phyloP scores from a whole-genome alignment of 129 eudicot species.

The Sambucus nigra region DNA sequence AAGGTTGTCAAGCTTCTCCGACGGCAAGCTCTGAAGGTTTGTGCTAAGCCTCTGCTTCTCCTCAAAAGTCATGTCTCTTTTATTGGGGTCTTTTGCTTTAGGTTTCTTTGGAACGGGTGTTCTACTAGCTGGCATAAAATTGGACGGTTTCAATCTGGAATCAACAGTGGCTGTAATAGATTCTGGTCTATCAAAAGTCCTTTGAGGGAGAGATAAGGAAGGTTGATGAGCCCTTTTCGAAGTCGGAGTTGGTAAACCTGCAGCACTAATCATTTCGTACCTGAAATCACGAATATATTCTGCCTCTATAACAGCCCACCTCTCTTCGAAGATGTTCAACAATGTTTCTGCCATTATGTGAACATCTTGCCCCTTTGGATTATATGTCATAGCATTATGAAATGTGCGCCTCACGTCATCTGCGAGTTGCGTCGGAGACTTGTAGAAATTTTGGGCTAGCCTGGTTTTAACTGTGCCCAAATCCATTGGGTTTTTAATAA shows the following conservation, averaged over 20 bases:
- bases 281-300: constrained; percentile 47
- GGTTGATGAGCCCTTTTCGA: constrained; percentile 33
- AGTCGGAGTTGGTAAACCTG: constrained; percentile 53
- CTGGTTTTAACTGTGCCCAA: constrained; percentile 77
- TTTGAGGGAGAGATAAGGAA: constrained; percentile 24
- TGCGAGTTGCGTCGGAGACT: constrained; percentile 73
- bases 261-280: constrained; percentile 44
- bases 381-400: constrained; percentile 82
- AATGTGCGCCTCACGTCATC: constrained; percentile 87
- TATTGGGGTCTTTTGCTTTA: constrained; percentile 83
- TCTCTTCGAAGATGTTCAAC: constrained; percentile 55
- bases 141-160: constrained; percentile 23
- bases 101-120: constrained; percentile 84
- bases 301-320: constrained; percentile 61
- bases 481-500: constrained; percentile 91
- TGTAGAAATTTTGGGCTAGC: constrained; percentile 62
- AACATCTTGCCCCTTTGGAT: constrained; percentile 91
- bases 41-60: constrained; percentile 82
- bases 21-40: constrained; percentile 73
- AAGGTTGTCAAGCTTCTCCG: constrained; percentile 72
- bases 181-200: constrained; percentile 32
- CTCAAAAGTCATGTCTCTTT: constrained; percentile 85
- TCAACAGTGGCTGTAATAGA: constrained; percentile 26
- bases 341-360: constrained; percentile 76
- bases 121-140: constrained; percentile 29